A percentile compares a stretch with the other conserved stretches of the same genome.
These are phyloP conservation scores for Helotiales sp. DNA, from an alignment of 2,329 filamentous ascomycete genomes.

Conservation along the genomic window DNA sequence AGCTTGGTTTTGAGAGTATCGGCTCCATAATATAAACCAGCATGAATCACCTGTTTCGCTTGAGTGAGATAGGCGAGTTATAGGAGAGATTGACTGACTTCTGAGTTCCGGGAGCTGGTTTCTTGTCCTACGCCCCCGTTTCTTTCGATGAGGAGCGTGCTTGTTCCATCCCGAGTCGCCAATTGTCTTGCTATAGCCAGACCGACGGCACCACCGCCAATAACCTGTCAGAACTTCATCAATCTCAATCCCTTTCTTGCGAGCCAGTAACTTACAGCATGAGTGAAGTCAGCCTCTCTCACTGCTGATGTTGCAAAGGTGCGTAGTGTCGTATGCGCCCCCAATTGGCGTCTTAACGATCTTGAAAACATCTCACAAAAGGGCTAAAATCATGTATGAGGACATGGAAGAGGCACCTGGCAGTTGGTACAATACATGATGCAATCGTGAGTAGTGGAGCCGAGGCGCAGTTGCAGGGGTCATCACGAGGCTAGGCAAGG, in stretches of 20 bases:
- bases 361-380: background rate
- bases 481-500: background rate
- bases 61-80: background rate
- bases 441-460: background rate
- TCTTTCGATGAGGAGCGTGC: slow-evolving; percentile 67
- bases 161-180: slow-evolving; percentile 56
- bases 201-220: slow-evolving; percentile 70
- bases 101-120: slow-evolving; percentile 71
- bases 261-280: slow-evolving; percentile 30
- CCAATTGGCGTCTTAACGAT: background rate
- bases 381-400: too few species aligned
- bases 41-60: slow-evolving; percentile 77
- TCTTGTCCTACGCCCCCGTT: slow-evolving; percentile 66
- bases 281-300: slow-evolving; percentile 34
- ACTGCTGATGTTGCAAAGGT: slow-evolving; percentile 27
- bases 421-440: background rate
- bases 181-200: slow-evolving; percentile 65
- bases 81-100: slow-evolving; percentile 40
- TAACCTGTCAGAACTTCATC: slow-evolving; percentile 26
- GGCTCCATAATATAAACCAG: slow-evolving; percentile 70
- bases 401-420: background rate
- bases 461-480: background rate
- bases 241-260: background rate
- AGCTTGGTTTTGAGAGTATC: slow-evolving; percentile 77
- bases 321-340: slow-evolving; percentile 5